These are phyloP conservation scores for Aspergillus sp. DNA, from an alignment of 2,329 filamentous ascomycete genomes.

Conservation along the genomic window DNA sequence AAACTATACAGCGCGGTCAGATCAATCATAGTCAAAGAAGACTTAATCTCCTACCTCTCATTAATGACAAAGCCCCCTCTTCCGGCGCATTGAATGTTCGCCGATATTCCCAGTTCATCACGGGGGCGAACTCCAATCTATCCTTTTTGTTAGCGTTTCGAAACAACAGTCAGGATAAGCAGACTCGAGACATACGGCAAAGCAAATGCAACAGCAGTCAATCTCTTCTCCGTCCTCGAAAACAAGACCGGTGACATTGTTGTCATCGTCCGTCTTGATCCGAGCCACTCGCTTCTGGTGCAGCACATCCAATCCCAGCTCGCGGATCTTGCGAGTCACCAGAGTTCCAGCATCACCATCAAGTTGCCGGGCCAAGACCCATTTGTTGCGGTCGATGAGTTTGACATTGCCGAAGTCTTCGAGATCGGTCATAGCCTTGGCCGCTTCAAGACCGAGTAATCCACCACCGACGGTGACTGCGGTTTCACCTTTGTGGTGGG, in stretches of 20 bases:
- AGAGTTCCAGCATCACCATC: constrained; percentile 77
- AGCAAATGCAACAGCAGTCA: constrained; percentile 78
- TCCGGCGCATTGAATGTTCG: constrained; percentile 70
- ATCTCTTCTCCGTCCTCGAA: constrained; percentile 80
- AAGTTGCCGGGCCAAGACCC: constrained; percentile 79
- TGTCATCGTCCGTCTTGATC: constrained; percentile 66
- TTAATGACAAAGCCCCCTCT: constrained; percentile 67
- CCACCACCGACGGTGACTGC: constrained; percentile 83
- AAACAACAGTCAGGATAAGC: neutral
- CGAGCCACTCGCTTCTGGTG: constrained; percentile 72
- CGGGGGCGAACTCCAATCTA: constrained; percentile 76
- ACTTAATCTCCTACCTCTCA: constrained; percentile 30
- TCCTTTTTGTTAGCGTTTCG: constrained; percentile 3
- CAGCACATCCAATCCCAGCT: constrained; percentile 77
- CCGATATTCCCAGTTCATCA: constrained; percentile 70
- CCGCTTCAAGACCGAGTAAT: constrained; percentile 80
- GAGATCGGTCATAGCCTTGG: constrained; percentile 88
- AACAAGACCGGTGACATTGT: constrained; percentile 68
- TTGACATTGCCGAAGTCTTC: constrained; percentile 71
- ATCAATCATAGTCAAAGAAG: neutral
- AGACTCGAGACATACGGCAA: constrained; percentile 56
- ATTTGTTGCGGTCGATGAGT: constrained; percentile 77
- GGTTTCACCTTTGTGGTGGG: constrained; percentile 63
- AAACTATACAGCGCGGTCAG: constrained; percentile 41
- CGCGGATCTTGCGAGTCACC: constrained; percentile 76